A percentile compares a stretch with the other conserved stretches of the same genome.
Conservation (phyloP, 495 filamentous ascomycete genomes). For the Baudoinia panamericana region DNA sequence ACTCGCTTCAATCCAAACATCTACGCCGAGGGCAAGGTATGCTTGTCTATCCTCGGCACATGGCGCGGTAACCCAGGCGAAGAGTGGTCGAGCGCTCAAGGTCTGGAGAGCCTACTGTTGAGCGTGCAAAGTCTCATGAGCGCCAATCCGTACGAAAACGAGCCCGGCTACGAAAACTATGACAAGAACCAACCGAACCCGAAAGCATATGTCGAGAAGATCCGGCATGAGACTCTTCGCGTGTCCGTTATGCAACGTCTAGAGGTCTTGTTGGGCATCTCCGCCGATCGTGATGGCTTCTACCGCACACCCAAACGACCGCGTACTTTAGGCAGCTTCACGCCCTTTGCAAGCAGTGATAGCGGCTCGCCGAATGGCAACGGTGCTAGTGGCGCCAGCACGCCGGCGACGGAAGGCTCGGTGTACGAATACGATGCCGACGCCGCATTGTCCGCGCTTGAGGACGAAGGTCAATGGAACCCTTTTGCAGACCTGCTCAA, state of each 20-base stretch:
- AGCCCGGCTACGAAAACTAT: slow-evolving; percentile 79
- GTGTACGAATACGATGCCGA: slow-evolving; percentile 35
- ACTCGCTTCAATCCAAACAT: slow-evolving; percentile 96
- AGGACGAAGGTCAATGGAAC: slow-evolving; percentile 38
- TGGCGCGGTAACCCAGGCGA: slow-evolving; percentile 79
- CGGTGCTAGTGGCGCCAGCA: background rate
- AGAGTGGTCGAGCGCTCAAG: slow-evolving; percentile 92
- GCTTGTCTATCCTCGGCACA: slow-evolving; percentile 71
- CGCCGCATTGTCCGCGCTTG: slow-evolving; percentile 8
- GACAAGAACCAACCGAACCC: slow-evolving; percentile 50
- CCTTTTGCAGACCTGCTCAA: slow-evolving; percentile 87
- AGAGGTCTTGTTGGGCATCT: slow-evolving; percentile 62
- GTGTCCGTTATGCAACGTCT: slow-evolving; percentile 76
- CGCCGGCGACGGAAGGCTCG: slow-evolving; percentile 6
- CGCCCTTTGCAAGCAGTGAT: background rate
- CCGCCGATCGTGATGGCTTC: slow-evolving; percentile 5
- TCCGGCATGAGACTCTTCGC: slow-evolving; percentile 79
- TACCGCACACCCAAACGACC: background rate
- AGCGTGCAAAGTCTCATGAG: slow-evolving; percentile 97
- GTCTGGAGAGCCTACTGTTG: slow-evolving; percentile 82
- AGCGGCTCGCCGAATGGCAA: background rate
- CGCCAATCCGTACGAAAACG: slow-evolving; percentile 86
- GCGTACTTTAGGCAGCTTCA: background rate
- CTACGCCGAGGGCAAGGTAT: slow-evolving; percentile 81
- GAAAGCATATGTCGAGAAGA: slow-evolving; percentile 80